Base-by-base conservation (phyloP, 352 stramenopile species). In the Aphanomyces euteiches region DNA sequence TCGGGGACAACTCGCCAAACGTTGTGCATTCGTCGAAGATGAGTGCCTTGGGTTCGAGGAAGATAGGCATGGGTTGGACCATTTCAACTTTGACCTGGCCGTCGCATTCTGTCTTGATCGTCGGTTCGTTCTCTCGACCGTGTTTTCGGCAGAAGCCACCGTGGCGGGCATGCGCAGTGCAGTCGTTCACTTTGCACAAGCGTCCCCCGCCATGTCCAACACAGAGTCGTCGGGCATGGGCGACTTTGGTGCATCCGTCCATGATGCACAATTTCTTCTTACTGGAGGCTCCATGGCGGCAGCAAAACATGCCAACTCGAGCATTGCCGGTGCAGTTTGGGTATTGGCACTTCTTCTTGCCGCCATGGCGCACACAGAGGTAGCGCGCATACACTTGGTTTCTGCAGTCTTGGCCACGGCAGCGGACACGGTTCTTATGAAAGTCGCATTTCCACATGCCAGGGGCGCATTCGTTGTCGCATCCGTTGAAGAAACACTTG, bases 331-430 rank as follows among this genome's bases (percentile, higher is more conserved):
- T 38, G 48, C 64, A 70, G 37, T 56, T 38, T 17, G 48, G 48
- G 38, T 21, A 50, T n/a, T 54, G 34, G 39, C 64, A 70, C n/a
- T 45, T 54, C n/a, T 60, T 54, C 34, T 53, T 47, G 38, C 64
- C 64, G 3, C 64, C 64, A 61, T 70, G 64, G 45, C 64, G 64
- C 4, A 70, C 64, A 47, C 64, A 70, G 19, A 60, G 64, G 17
- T 61, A 48, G 8, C 64, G 47, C 37, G 64, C 64, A 34, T 64
- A 70, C 17, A 70, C 64, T 70, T 70, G 64, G 54, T 70, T 70
- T 19, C 50, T 47, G 64, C 64, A 70, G 54, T 64, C 43, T 37
- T 47, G 3, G 21, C 36, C 17, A 40, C 48, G 50, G 40, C 64
- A 70, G 43, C 39, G 48, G 5, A 54, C 50, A 41, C 64, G 64